Evolutionary conservation across 805 yeast species (phyloP).

Genomic region (Cyberlindnera bimundalis): DNA sequence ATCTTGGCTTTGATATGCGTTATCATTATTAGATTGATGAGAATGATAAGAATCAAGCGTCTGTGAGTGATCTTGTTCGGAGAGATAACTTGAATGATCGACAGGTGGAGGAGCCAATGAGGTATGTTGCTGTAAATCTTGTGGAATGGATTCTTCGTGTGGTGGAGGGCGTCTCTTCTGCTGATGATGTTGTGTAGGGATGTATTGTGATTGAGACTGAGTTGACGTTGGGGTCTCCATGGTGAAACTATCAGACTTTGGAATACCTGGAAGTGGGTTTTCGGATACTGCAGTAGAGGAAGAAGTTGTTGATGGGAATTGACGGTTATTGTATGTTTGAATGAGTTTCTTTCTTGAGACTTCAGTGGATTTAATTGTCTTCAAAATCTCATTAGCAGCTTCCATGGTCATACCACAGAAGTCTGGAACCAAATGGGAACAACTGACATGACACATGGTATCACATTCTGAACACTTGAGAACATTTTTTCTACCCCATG

Average conservation of each 20-base stretch:
- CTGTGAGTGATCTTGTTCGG: background rate
- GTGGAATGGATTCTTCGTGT: slow-evolving; percentile 8
- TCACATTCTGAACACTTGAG: slow-evolving; percentile 94
- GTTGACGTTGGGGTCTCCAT: background rate
- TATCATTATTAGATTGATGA: background rate
- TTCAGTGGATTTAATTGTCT: slow-evolving; percentile 76
- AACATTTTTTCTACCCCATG: slow-evolving; percentile 91
- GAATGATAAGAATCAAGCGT: background rate
- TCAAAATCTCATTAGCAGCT: slow-evolving; percentile 84
- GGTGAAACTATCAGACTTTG: slow-evolving; percentile 9
- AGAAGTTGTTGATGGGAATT: slow-evolving; percentile 10
- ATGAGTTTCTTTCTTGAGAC: slow-evolving; percentile 30
- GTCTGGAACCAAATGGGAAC: slow-evolving; percentile 95
- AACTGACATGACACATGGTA: slow-evolving; percentile 87
- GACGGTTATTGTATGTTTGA: slow-evolving; percentile 18
- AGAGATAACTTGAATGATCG: slow-evolving; percentile 3
- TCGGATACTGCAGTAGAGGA: slow-evolving; percentile 12
- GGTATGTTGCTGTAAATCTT: slow-evolving; percentile 10
- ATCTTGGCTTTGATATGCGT: slow-evolving; percentile 1
- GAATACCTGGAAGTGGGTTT: background rate
- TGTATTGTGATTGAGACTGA: slow-evolving; percentile 7
- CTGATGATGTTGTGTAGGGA: slow-evolving; percentile 20
- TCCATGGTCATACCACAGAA: slow-evolving; percentile 99
- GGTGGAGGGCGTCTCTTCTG: slow-evolving; percentile 27
- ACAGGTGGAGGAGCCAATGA: slow-evolving; percentile 16